Percentiles rank a stretch among this genome's conserved stretches.
phyloP scores from a whole-genome alignment of 768 basidiomycete species.

The Suillus brevipes region DNA sequence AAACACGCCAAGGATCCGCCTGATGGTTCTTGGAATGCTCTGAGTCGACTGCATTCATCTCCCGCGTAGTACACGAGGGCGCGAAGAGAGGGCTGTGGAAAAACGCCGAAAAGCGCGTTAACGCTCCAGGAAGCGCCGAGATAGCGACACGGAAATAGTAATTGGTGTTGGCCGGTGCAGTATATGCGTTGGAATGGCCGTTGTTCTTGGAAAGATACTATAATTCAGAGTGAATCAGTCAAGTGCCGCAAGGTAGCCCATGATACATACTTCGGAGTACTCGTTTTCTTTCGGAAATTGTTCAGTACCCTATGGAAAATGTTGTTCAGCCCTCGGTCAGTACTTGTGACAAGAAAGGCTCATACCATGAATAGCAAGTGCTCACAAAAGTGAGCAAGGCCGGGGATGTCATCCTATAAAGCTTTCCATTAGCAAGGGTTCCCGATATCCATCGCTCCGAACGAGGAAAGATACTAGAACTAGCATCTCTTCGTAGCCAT shows the following conservation, averaged over 20 bases:
- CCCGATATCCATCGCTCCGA: neutral
- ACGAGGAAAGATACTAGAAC: neutral
- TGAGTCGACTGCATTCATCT: slow-evolving; percentile 94
- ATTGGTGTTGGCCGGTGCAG: slow-evolving; percentile 88
- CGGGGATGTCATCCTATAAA: slow-evolving; percentile 80
- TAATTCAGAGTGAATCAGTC: neutral
- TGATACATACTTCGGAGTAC: slow-evolving; percentile 70
- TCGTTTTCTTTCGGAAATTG: slow-evolving; percentile 92
- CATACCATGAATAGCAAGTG: slow-evolving; percentile 94
- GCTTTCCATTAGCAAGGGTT: neutral
- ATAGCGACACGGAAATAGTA: slow-evolving; percentile 78
- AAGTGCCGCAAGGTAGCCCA: neutral
- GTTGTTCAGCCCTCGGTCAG: slow-evolving; percentile 10
- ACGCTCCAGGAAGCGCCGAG: slow-evolving; percentile 61
- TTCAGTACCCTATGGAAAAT: slow-evolving; percentile 61
- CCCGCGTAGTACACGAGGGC: slow-evolving; percentile 81
- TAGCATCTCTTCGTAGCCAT: neutral
- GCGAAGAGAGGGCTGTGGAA: slow-evolving; percentile 93
- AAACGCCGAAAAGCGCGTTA: slow-evolving; percentile 80
- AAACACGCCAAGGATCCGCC: slow-evolving; percentile 88
- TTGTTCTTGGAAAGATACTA: slow-evolving; percentile 81
- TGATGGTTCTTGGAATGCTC: slow-evolving; percentile 98
- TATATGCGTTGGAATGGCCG: slow-evolving; percentile 91
- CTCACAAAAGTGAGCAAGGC: slow-evolving; percentile 94
- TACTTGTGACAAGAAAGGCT: neutral